Evolutionary conservation across 805 yeast species (phyloP).

Genomic region (Nadsonia fulvescens): DNA sequence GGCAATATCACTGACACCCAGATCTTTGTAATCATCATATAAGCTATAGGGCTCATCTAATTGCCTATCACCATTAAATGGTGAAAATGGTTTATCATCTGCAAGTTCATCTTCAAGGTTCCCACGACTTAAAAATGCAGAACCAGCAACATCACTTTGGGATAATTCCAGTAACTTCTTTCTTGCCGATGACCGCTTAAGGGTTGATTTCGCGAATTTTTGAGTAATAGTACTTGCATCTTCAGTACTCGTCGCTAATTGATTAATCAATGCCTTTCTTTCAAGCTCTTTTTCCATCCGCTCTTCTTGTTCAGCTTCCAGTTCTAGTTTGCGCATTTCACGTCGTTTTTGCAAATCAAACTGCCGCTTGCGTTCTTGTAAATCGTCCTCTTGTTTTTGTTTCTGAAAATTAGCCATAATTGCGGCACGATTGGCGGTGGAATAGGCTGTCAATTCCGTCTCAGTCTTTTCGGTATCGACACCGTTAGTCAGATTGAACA

Average conservation of each 20-base stretch:
- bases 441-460: slow-evolving; percentile 41
- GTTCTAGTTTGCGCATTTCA: slow-evolving; percentile 38
- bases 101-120: too few species aligned
- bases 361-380: too few species aligned
- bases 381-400: slow-evolving; percentile 54
- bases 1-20: slow-evolving; percentile 35
- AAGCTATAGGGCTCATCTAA: slow-evolving; percentile 32
- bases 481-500: slow-evolving; percentile 57
- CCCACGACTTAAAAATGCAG: too few species aligned
- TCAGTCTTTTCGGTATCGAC: slow-evolving; percentile 54
- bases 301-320: slow-evolving; percentile 44
- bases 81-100: slow-evolving; percentile 61
- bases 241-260: slow-evolving; percentile 27
- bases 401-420: slow-evolving; percentile 62
- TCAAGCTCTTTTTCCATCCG: slow-evolving; percentile 23
- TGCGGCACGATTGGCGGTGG: slow-evolving; percentile 51
- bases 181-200: slow-evolving; percentile 48
- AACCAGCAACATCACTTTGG: too few species aligned
- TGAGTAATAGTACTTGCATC: slow-evolving; percentile 32
- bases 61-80: slow-evolving; percentile 81
- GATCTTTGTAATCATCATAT: slow-evolving; percentile 37
- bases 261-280: slow-evolving; percentile 38
- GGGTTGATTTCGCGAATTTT: slow-evolving; percentile 32
- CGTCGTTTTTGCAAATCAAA: slow-evolving; percentile 49
- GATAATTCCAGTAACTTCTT: slow-evolving; percentile 24